Percentiles rank a stretch among this genome's conserved stretches.
Conservation (phyloP, 371 early-diverging fungal species). For the Mortierella sp. region DNA sequence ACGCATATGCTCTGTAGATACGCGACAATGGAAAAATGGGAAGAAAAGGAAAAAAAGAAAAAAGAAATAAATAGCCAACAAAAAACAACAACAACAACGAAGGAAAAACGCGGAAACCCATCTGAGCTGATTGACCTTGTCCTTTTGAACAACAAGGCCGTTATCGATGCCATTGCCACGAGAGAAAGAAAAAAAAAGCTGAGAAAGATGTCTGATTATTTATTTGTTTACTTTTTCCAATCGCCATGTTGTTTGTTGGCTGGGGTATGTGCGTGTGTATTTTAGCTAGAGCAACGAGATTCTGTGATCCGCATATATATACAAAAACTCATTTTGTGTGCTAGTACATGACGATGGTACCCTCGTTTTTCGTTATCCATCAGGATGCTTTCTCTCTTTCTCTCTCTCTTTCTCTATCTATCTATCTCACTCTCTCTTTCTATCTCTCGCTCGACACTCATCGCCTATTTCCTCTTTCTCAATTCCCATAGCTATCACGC, state of each 20-base stretch:
- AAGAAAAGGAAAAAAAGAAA: neutral
- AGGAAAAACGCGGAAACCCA: neutral
- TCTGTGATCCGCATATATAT: neutral
- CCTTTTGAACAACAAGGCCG: neutral
- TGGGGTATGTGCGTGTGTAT: neutral
- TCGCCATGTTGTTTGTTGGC: neutral
- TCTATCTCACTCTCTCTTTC: too few species aligned
- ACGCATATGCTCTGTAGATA: neutral
- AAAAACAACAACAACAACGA: neutral
- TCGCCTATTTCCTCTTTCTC: too few species aligned
- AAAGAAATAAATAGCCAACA: too few species aligned
- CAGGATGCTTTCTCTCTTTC: neutral
- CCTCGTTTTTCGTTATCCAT: neutral
- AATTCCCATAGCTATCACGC: too few species aligned
- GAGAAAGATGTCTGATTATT: too few species aligned
- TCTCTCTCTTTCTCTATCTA: neutral
- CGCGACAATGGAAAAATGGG: conserved; percentile 3
- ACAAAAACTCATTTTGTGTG: neutral
- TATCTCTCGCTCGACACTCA: too few species aligned
- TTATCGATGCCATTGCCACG: neutral
- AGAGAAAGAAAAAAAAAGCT: neutral
- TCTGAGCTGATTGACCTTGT: neutral
- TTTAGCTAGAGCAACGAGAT: neutral
- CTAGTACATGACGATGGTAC: neutral
- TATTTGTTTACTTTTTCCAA: neutral